phyloP scores from a whole-genome alignment of 192 early-diverging fungal species.

The Powellomyces hirtus region DNA sequence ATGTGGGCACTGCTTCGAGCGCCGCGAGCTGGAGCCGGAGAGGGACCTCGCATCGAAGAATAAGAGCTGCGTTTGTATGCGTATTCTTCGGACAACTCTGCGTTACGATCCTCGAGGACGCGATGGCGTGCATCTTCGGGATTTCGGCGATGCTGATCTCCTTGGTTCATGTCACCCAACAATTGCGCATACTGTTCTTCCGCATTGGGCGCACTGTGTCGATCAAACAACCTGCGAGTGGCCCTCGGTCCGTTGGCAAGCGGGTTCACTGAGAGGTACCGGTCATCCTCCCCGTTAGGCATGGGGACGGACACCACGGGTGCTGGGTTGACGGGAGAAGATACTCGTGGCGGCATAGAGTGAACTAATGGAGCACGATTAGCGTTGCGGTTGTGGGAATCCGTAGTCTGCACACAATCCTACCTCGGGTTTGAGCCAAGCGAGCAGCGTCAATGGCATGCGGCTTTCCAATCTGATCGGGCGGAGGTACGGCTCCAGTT shows the following conservation, averaged over 20 bases:
- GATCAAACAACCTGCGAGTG: conserved; percentile 52
- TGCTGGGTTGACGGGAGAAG: conserved; percentile 5
- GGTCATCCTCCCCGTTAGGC: conserved; percentile 18
- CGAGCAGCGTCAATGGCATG: conserved; percentile 5
- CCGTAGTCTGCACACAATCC: no score
- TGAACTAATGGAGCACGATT: not conserved
- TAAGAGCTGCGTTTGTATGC: conserved; percentile 8
- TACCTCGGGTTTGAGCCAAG: conserved; percentile 8
- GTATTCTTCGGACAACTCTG: not conserved
- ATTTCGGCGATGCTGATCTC: not conserved
- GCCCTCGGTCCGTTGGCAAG: not conserved
- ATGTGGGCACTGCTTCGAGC: conserved; percentile 16
- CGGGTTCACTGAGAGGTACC: conserved; percentile 18
- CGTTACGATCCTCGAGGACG: not conserved
- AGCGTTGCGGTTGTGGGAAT: not conserved
- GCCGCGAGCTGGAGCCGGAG: not conserved
- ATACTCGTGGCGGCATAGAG: conserved; percentile 12
- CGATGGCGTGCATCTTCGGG: not conserved
- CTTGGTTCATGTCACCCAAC: conserved; percentile 3
- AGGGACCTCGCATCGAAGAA: not conserved
- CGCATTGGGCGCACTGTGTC: conserved; percentile 41
- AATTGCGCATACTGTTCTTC: conserved; percentile 37
- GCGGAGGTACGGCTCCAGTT: conserved; percentile 4
- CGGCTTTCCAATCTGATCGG: conserved; percentile 1
- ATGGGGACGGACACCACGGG: not conserved